Conservation (phyloP, 1,284 basidiomycete genomes). For the Trichosporon sp. region DNA sequence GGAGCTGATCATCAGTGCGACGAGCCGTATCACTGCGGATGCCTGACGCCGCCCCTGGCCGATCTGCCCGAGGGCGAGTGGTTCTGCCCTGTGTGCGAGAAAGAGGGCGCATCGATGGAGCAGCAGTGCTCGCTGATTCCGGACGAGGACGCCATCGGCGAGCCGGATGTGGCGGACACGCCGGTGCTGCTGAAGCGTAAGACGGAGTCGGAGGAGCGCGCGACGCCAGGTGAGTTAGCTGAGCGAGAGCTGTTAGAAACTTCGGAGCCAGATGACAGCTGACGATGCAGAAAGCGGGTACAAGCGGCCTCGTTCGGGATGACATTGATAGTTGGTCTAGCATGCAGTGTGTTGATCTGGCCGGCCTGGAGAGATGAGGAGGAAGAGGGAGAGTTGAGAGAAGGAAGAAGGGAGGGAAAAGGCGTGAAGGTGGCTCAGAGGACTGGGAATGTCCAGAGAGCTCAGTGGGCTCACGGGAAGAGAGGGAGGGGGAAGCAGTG, state of each 20-base stretch:
- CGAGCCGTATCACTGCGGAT: conserved; percentile 75
- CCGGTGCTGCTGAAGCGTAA: background rate
- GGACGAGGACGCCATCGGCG: background rate
- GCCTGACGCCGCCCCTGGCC: conserved; percentile 69
- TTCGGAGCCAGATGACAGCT: background rate
- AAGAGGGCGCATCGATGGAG: conserved; percentile 9
- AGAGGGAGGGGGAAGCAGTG: no score
- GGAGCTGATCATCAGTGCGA: conserved; percentile 63
- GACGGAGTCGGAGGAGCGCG: background rate
- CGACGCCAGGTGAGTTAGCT: background rate
- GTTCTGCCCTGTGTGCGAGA: conserved; percentile 72
- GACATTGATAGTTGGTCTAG: background rate
- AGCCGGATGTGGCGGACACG: background rate
- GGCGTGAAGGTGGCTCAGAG: no score
- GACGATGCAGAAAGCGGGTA: background rate
- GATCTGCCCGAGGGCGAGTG: conserved; percentile 82
- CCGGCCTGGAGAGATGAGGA: no score
- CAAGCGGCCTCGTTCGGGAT: background rate
- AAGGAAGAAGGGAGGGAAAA: no score
- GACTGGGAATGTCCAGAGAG: no score
- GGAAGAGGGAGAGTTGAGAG: no score
- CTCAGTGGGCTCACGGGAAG: no score
- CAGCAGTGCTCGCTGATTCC: background rate
- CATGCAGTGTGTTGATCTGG: background rate
- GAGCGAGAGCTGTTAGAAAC: no score